Evolutionary conservation across 331 rosid species (phyloP), one percentile per base, ranked within the genome.

Genomic region (Arachis monticola): DNA sequence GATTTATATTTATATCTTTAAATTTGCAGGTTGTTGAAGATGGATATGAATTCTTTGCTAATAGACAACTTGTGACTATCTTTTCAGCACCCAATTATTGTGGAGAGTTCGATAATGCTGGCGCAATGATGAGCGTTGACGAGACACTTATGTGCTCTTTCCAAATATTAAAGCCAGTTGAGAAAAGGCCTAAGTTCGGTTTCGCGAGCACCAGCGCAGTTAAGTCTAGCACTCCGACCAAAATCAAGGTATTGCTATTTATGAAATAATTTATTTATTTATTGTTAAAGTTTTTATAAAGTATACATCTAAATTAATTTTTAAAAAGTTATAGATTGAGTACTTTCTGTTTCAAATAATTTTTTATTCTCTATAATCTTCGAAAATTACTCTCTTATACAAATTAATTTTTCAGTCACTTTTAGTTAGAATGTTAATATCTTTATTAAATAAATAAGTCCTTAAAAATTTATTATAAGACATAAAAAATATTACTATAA

Each of bases 11-110:
- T 47, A 8, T 71, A 32, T 47, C 7, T 27, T 73, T 9, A 2
- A 5, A 35, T 35, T 57, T 74, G 78, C 85, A 92, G 93, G 97
- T 90, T 60, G 92, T 92, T 63, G 87, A 90, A 78, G 96, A 92
- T 63, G 97, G 97, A 52, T 92, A 92, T 68, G 96, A 90, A 72
- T 92, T 90, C 83, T 92, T 90, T 60, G 89, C 88, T 10, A 78
- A 87, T 76, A 82, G 86, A 62, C 82, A 83, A 77, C 92, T 92
- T 2, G 93, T 92, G 45, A 92, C 97, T 8, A 73, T 89, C 64
- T 92, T 92, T 76, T 89, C 88, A 6, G 98, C 98, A 5, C 97
- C 98, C n/a, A 93, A 93, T 73, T 93, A 91, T 76, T 93, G 98
- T 81, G 96, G 98, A 46, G 98, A 91, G 79, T 93, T 91, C 78